phyloP scores from a whole-genome alignment of 148 eudicot genomes.

The Arbutus unedo region DNA sequence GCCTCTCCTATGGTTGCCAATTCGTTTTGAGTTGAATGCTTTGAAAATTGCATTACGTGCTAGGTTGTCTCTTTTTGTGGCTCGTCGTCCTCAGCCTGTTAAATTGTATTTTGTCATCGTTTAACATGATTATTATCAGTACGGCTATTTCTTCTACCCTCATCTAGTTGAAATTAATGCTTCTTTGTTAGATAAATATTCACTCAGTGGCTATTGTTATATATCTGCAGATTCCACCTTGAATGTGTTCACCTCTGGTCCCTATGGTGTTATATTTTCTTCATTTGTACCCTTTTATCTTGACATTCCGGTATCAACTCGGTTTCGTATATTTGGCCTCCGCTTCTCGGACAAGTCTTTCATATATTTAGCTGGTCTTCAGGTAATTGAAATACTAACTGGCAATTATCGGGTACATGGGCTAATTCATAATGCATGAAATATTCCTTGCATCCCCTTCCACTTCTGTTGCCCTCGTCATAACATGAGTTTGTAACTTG shows the following conservation, averaged over 20 bases:
- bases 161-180: not conserved
- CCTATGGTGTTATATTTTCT: constrained; percentile 87
- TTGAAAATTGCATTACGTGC: not conserved
- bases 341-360: constrained; percentile 93
- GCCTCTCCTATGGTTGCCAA: not conserved
- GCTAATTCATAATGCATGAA: not conserved
- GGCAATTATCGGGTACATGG: not conserved
- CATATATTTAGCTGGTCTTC: constrained; percentile 96
- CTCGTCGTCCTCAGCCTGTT: not conserved
- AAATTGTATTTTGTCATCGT: not conserved
- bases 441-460: not conserved
- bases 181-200: constrained; percentile 1
- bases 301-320: constrained; percentile 88
- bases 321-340: constrained; percentile 69
- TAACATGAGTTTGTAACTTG: constrained; percentile 29
- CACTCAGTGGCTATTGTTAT: constrained; percentile 10
- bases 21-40: not conserved
- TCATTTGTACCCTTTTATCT: constrained; percentile 88
- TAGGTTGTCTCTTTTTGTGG: constrained; percentile 4
- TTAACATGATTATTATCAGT: not conserved
- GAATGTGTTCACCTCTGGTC: constrained; percentile 73
- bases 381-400: constrained; percentile 45
- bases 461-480: not conserved
- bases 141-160: not conserved
- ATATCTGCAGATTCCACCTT: constrained; percentile 66